Conservation (phyloP, 2,329 filamentous ascomycete genomes). For the Neocucurbitaria cava region DNA sequence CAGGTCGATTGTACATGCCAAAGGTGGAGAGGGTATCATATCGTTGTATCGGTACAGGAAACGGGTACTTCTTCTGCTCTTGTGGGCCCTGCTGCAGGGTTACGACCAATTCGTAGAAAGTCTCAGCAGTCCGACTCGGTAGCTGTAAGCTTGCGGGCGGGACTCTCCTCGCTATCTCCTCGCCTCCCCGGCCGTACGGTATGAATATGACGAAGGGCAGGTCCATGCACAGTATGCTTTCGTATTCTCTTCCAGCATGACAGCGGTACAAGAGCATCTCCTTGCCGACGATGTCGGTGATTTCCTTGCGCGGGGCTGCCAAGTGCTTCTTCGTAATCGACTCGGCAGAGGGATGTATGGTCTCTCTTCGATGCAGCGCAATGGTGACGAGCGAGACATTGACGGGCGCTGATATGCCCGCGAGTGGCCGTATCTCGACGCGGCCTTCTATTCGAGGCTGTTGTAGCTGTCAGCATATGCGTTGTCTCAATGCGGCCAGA, state of each 20-base stretch:
- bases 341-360: constrained; percentile 94
- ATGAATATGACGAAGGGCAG: constrained; percentile 97
- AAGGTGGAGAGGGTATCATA: constrained; percentile 98
- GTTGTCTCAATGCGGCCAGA: constrained; percentile 8
- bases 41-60: constrained; percentile 87
- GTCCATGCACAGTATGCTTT: constrained; percentile 94
- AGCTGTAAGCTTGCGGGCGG: constrained; percentile 91
- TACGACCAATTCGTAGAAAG: constrained; percentile 94
- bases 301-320: constrained; percentile 87
- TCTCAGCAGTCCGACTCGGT: constrained; percentile 92
- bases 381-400: constrained; percentile 92
- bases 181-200: constrained; percentile 88
- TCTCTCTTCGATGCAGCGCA: constrained; percentile 90
- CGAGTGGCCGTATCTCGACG: constrained; percentile 89
- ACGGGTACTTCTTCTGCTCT: constrained; percentile 87
- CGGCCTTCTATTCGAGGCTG: constrained; percentile 97
- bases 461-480: constrained; percentile 29
- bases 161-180: constrained; percentile 87
- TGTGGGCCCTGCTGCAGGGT: constrained; percentile 90
- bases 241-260: constrained; percentile 80
- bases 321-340: constrained; percentile 92
- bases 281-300: constrained; percentile 91
- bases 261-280: constrained; percentile 93
- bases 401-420: constrained; percentile 87
- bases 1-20: constrained; percentile 98